These are phyloP conservation scores for Kewa caespitosa DNA, from an alignment of 179 eudicot genomes.

Conservation along the genomic window DNA sequence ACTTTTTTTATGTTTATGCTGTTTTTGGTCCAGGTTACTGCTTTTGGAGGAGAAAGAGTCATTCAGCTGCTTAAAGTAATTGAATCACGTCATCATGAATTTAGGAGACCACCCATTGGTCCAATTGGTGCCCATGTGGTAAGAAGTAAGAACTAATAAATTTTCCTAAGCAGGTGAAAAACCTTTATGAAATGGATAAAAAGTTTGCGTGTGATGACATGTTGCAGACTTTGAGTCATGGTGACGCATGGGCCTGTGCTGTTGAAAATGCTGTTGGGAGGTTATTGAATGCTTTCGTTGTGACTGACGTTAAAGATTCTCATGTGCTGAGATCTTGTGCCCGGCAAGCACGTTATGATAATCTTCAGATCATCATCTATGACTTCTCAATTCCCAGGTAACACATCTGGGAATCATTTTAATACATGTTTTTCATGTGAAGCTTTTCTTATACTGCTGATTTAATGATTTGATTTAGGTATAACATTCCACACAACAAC, in stretches of 20 bases:
- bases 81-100: conserved; percentile 65
- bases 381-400: conserved; percentile 81
- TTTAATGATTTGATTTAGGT: conserved; percentile 45
- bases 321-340: conserved; percentile 74
- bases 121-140: conserved; percentile 95
- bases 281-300: conserved; percentile 81
- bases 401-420: conserved; percentile 2
- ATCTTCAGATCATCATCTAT: conserved; percentile 72
- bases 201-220: neutral
- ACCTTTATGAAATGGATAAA: neutral
- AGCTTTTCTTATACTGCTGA: conserved; percentile 17
- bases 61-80: conserved; percentile 62
- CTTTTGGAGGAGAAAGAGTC: conserved; percentile 82
- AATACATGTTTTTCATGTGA: neutral
- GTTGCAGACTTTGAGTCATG: conserved; percentile 64
- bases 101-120: conserved; percentile 86
- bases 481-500: conserved; percentile 62
- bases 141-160: conserved; percentile 45
- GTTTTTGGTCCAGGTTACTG: conserved; percentile 61
- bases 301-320: conserved; percentile 79
- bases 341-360: conserved; percentile 59
- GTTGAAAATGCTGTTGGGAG: conserved; percentile 86
- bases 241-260: conserved; percentile 78
- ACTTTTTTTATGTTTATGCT: neutral
- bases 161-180: neutral